These are phyloP conservation scores for Porodaedalea pini DNA, from an alignment of 1,284 basidiomycete species.

Conservation along the genomic window DNA sequence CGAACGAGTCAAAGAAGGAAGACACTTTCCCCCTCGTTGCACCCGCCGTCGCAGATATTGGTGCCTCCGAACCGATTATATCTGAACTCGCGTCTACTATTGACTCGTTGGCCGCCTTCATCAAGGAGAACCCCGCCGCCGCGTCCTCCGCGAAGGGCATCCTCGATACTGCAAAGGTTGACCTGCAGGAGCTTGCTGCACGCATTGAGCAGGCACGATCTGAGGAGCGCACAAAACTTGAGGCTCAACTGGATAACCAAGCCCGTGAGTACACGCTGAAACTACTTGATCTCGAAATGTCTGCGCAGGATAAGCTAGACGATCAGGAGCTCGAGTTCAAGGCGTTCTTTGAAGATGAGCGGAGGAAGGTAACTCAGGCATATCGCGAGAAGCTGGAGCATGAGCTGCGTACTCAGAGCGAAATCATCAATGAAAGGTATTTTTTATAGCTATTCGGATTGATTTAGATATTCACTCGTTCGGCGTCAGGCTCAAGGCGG, in stretches of 20 bases:
- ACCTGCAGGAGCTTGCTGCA: constrained; percentile 75
- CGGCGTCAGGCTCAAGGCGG: constrained; percentile 75
- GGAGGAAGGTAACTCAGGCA: constrained; percentile 66
- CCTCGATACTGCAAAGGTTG: constrained; percentile 73
- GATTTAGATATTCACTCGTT: constrained; percentile 1
- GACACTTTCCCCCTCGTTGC: constrained; percentile 74
- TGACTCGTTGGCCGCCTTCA: constrained; percentile 85
- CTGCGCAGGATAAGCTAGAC: constrained; percentile 79
- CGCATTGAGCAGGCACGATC: constrained; percentile 81
- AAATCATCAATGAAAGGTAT: constrained; percentile 91
- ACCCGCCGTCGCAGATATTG: constrained; percentile 74
- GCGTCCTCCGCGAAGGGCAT: constrained; percentile 67
- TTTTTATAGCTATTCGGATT: constrained; percentile 7
- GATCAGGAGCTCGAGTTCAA: constrained; percentile 86
- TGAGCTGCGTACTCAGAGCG: constrained; percentile 86
- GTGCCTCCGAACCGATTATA: constrained; percentile 81
- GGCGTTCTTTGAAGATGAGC: constrained; percentile 80
- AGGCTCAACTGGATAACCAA: constrained; percentile 79
- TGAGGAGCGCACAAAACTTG: constrained; percentile 75
- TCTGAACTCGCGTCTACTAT: constrained; percentile 91
- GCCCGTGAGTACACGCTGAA: constrained; percentile 81
- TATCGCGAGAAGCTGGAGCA: constrained; percentile 86
- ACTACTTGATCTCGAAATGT: constrained; percentile 81
- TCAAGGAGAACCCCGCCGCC: constrained; percentile 70
- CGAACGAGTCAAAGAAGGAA: constrained; percentile 25